Evolutionary conservation across 2,329 filamentous ascomycete genomes (phyloP), one percentile per base, ranked within the genome.

Genomic region (Aspergillus candidus): DNA sequence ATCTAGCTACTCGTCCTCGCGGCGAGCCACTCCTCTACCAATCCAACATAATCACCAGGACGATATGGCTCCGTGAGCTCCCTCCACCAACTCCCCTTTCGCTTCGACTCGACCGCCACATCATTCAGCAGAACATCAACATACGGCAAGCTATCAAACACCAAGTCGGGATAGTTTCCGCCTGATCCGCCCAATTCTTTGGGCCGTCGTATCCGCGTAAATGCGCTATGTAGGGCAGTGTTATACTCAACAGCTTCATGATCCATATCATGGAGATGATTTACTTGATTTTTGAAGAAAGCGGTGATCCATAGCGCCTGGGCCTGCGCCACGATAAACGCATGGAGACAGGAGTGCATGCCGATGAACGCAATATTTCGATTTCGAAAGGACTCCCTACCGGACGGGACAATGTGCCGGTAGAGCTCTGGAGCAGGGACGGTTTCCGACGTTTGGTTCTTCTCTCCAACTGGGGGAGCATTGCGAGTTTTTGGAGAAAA

Each of bases 131-230:
- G 58, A 55, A 80, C 58, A 61, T 87, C 83, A 27, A 84, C 61
- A 55, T 86, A 88, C 8, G 82, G 82, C 47, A 88, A 59, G 0
- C 74, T 75, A 57, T 88, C 84, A 58, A 87, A 87, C 7, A 84
- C 78, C 53, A 86, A 79, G 59, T 84, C 82, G 0, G 67, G 35
- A 38, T 27, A 27, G 2, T 10, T 27, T 27, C 22, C 22, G 22
- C 22, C 35, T 15, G 35, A 18, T 38, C 22, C 22, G 17, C 35
- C 35, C 35, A 18, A 29, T 10, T n/a, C 35, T 38, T 2, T 27
- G 8, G 4, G 35, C 12, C 22, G 22, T 27, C 22, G 22, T 27
- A 27, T 5, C 22, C 7, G 4, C 22, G 17, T 38, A 38, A 13
- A 18, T 18, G 18, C 35, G 29, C 35, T 38, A 17, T 27, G 35